Conservation (phyloP, 257 asterid species). For the Euphrasia confusa region DNA sequence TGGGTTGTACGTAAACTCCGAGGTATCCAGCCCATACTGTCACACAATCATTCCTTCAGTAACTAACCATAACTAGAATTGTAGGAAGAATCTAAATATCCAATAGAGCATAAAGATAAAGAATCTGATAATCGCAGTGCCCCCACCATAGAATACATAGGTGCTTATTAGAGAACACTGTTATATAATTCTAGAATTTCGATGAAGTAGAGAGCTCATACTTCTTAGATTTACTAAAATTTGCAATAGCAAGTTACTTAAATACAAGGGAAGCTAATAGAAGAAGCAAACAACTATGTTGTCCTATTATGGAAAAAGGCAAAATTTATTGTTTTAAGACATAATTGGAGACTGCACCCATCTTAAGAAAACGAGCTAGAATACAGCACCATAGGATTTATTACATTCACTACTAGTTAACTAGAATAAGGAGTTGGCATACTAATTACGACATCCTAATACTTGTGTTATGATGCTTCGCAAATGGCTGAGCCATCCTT, state of each 20-base stretch:
- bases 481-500: too few relatives aligned
- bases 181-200: neutral
- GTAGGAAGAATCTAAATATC: neutral
- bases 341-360: neutral
- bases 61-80: neutral
- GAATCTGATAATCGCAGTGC: too few relatives aligned
- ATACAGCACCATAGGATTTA: neutral
- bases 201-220: neutral
- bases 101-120: neutral
- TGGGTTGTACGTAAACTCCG: constrained; percentile 94
- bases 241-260: neutral
- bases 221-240: neutral
- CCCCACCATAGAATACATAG: neutral
- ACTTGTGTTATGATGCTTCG: too few relatives aligned
- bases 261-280: neutral
- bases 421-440: neutral
- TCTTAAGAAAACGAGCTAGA: neutral
- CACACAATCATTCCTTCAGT: constrained; percentile 24
- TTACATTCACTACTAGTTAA: neutral
- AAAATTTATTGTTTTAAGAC: neutral
- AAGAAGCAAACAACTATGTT: neutral
- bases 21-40: constrained; percentile 96
- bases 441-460: too few relatives aligned
- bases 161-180: neutral
- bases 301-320: neutral